phyloP scores from a whole-genome alignment of 768 basidiomycete genomes.

The Favolaschia claudopus region DNA sequence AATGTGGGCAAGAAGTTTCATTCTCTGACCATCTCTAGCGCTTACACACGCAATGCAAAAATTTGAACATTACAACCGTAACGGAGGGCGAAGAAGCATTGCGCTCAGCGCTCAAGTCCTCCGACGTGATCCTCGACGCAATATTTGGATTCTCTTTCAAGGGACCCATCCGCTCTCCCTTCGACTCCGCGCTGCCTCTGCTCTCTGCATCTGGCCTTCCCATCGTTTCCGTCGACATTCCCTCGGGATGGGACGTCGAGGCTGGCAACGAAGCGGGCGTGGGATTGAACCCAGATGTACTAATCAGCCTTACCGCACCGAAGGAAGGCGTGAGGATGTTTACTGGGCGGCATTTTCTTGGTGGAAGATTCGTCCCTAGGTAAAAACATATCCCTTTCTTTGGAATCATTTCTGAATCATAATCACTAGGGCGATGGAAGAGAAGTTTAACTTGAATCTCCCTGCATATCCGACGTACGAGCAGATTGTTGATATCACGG shows the following conservation, averaged over 20 bases:
- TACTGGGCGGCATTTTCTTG: constrained; percentile 88
- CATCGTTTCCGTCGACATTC: constrained; percentile 95
- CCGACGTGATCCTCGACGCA: constrained; percentile 91
- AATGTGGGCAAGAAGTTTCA: background rate
- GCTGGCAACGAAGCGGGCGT: constrained; percentile 64
- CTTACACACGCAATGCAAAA: constrained; percentile 85
- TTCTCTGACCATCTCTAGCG: constrained; percentile 52
- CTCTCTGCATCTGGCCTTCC: constrained; percentile 72
- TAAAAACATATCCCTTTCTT: constrained; percentile 44
- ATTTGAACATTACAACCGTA: constrained; percentile 84
- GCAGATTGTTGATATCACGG: constrained; percentile 78
- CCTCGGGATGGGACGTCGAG: constrained; percentile 96
- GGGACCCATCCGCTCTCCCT: constrained; percentile 88
- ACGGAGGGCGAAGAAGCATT: constrained; percentile 58
- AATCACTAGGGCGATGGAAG: constrained; percentile 64
- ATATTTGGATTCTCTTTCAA: constrained; percentile 99
- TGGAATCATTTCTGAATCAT: background rate
- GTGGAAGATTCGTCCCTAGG: constrained; percentile 93
- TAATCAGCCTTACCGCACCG: constrained; percentile 93
- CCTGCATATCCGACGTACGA: constrained; percentile 80
- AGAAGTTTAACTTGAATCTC: constrained; percentile 80
- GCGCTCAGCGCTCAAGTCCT: constrained; percentile 56
- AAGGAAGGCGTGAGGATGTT: constrained; percentile 86
- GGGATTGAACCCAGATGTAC: constrained; percentile 76
- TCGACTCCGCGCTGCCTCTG: constrained; percentile 76